Percentiles rank a stretch among this genome's conserved stretches.
These are phyloP conservation scores for Populus hybrid DNA, from an alignment of 441 rosid species.

Conservation along the genomic window DNA sequence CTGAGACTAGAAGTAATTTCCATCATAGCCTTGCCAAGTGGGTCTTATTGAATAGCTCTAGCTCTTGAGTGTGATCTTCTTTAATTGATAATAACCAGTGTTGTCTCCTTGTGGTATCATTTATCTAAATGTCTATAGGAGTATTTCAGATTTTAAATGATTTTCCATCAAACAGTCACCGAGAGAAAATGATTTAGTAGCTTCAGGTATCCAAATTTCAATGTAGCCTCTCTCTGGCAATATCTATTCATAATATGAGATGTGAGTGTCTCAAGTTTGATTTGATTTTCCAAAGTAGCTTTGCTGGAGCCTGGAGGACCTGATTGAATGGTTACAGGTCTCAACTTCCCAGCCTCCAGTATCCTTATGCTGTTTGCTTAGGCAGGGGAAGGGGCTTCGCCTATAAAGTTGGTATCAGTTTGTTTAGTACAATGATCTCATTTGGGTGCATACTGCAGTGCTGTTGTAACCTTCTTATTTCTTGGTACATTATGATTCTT, in stretches of 20 bases:
- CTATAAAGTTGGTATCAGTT: neutral
- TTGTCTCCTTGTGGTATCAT: neutral
- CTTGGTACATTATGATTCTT: neutral
- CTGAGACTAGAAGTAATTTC: neutral
- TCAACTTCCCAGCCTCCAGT: too few species aligned
- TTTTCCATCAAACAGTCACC: neutral
- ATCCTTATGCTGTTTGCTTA: neutral
- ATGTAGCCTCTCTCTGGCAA: neutral
- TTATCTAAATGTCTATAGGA: neutral
- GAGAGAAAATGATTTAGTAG: neutral
- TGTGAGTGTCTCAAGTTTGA: neutral
- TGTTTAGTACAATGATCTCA: neutral
- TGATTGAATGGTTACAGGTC: neutral
- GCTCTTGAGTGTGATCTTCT: neutral
- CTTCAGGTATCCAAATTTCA: neutral
- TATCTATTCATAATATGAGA: neutral
- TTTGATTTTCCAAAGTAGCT: neutral
- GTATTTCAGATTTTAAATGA: neutral
- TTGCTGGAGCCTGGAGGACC: neutral
- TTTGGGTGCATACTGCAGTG: neutral
- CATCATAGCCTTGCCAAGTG: neutral
- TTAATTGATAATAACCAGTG: neutral
- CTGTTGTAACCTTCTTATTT: too few species aligned
- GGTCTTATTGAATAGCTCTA: neutral
- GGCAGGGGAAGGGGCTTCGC: neutral